Base-by-base conservation (phyloP, 2,329 filamentous ascomycete genomes). In the Remersonia thermophila region DNA sequence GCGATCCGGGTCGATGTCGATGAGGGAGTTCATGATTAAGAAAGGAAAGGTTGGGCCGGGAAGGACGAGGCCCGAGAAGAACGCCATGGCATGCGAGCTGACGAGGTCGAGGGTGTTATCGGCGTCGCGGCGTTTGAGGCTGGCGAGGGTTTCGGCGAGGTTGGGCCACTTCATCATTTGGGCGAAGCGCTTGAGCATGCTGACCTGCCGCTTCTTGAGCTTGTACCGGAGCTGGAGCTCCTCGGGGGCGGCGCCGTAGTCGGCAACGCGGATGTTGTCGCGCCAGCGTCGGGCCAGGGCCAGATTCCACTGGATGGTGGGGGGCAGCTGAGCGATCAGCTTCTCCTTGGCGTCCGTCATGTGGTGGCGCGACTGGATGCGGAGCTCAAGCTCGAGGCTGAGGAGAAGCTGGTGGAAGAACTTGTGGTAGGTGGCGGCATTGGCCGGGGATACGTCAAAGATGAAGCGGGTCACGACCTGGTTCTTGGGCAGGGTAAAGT, bases 351-450 rank as follows among this genome's bases (percentile, higher is more conserved):
- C 69, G 58, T 66, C 69, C 17, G 73, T 72, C n/a, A 62, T 60
- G 53, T 82, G 76, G 33, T 69, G 60, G 17, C 60, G 62, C 2
- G 71, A 76, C 48, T 79, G 72, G 47, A 85, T 81, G 27, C 81
- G 72, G 39, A 81, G 55, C 49, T 83, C 75, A 4, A 86, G 63
- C 55, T 86, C 81, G 33, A 82, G 65, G 44, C 77, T 80, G 29
- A 86, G 67, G 3, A 86, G 63, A n/a, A 86, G 59, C 55, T 86
- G 81, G 52, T 83, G 79, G 54, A 83, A 84, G 59, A 86, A 85
- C 17, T 67, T 68, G 40, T 71, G 67, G 47, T 79, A 80, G 40
- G 68, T 66, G 13, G 63, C 57, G 31, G 67, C 61, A 46, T 78
- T 76, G 13, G 63, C 61, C 26, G 67, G 62, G 38, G 66, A 63